phyloP scores from a whole-genome alignment of 768 basidiomycete genomes.

The Boletus rubescentipes region DNA sequence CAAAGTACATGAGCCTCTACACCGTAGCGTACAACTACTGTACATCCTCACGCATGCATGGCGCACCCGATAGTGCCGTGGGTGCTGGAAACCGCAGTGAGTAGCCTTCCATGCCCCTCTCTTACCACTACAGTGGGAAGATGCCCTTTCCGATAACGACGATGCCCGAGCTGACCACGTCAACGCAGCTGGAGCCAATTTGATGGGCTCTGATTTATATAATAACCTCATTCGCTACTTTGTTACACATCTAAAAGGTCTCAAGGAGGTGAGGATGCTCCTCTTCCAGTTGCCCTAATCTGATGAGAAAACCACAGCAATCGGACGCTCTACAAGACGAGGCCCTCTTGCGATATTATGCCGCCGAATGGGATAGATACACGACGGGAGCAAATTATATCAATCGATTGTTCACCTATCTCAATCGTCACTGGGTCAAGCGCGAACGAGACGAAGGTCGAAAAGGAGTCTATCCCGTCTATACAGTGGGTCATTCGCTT shows the following conservation, averaged over 20 bases:
- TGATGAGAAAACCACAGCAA: slow-evolving; percentile 44
- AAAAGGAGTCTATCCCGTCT: slow-evolving; percentile 92
- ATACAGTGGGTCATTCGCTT: slow-evolving; percentile 65
- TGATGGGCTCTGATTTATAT: slow-evolving; percentile 98
- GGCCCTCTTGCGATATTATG: slow-evolving; percentile 86
- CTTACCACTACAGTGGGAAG: slow-evolving; percentile 21
- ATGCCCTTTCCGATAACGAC: slow-evolving; percentile 24
- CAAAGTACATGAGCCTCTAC: slow-evolving; percentile 85
- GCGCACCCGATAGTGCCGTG: slow-evolving; percentile 36
- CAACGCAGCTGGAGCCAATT: slow-evolving; percentile 75
- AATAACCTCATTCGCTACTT: slow-evolving; percentile 94
- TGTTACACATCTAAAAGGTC: slow-evolving; percentile 68
- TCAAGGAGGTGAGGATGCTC: slow-evolving; percentile 55
- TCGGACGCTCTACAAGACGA: slow-evolving; percentile 84
- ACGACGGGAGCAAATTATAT: slow-evolving; percentile 97
- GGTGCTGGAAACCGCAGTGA: slow-evolving; percentile 54
- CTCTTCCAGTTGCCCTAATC: slow-evolving; percentile 12
- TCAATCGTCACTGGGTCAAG: slow-evolving; percentile 99
- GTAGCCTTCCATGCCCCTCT: slow-evolving; percentile 26
- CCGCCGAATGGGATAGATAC: slow-evolving; percentile 92
- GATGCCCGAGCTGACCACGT: slow-evolving; percentile 18
- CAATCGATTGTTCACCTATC: slow-evolving; percentile 95
- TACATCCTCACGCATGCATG: slow-evolving; percentile 80
- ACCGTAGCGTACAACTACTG: slow-evolving; percentile 99
- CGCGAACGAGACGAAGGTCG: slow-evolving; percentile 96